phyloP scores from a whole-genome alignment of 1,284 basidiomycete species.

The Puccinia hordei region DNA sequence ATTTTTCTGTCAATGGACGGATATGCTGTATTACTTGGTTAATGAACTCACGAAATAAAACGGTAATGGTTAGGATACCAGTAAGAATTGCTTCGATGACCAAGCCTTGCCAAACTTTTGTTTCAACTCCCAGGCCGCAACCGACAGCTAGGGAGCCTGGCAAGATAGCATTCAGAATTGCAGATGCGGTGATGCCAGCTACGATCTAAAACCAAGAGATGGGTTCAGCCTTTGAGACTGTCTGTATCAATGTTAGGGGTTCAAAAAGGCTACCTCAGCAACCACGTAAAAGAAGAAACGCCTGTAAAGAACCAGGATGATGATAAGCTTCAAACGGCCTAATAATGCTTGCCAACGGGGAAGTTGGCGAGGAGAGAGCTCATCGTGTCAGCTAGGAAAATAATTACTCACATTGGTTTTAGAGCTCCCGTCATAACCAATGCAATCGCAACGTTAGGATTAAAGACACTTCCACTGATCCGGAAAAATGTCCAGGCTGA shows the following conservation, averaged over 20 bases:
- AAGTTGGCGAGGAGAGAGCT: slow-evolving; percentile 51
- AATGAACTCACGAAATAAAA: slow-evolving; percentile 33
- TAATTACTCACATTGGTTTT: slow-evolving; percentile 33
- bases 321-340: slow-evolving; percentile 47
- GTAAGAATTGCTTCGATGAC: slow-evolving; percentile 48
- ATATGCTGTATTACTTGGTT: not conserved
- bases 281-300: slow-evolving; percentile 43
- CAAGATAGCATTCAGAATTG: slow-evolving; percentile 67
- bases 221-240: not conserved
- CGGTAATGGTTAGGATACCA: slow-evolving; percentile 30
- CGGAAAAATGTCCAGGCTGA: slow-evolving; percentile 57
- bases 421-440: slow-evolving; percentile 36
- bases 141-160: slow-evolving; percentile 67
- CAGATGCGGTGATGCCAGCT: slow-evolving; percentile 63
- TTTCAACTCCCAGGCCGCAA: slow-evolving; percentile 51
- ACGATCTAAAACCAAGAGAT: slow-evolving; percentile 17
- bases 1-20: no score
- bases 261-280: slow-evolving; percentile 24
- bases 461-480: slow-evolving; percentile 49
- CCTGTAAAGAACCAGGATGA: slow-evolving; percentile 44
- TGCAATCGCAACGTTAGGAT: slow-evolving; percentile 44
- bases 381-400: no score
- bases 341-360: slow-evolving; percentile 55
- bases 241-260: not conserved
- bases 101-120: slow-evolving; percentile 45